Conservation (phyloP, 2,329 filamentous ascomycete genomes). For the Didymella lethalis region DNA sequence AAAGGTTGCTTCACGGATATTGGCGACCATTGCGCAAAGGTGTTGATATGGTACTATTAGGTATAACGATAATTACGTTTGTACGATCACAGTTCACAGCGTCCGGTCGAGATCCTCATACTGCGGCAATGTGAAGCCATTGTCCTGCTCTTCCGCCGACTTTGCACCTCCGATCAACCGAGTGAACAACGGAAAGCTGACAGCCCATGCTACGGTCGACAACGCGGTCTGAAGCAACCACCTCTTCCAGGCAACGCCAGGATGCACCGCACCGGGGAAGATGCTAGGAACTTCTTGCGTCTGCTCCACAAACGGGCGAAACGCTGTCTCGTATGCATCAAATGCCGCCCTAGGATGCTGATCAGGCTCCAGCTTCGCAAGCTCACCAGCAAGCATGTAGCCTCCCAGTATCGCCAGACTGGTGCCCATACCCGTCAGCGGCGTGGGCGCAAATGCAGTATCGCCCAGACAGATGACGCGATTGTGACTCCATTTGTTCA, state of each 20-base stretch:
- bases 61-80: neutral
- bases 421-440: slow-evolving; percentile 55
- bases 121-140: slow-evolving; percentile 28
- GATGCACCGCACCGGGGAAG: slow-evolving; percentile 34
- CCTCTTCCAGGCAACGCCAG: slow-evolving; percentile 29
- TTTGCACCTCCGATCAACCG: slow-evolving; percentile 10
- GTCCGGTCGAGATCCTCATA: slow-evolving; percentile 18
- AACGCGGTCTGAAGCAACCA: slow-evolving; percentile 30
- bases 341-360: slow-evolving; percentile 29
- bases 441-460: slow-evolving; percentile 60
- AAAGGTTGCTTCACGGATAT: neutral
- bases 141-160: slow-evolving; percentile 21
- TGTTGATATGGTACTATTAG: neutral
- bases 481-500: slow-evolving; percentile 55
- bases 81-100: neutral
- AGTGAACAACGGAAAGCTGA: slow-evolving; percentile 21
- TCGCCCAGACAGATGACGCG: slow-evolving; percentile 64
- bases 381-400: slow-evolving; percentile 51
- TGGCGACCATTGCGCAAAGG: neutral
- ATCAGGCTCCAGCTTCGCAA: slow-evolving; percentile 25
- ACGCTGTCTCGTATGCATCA: slow-evolving; percentile 33
- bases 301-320: slow-evolving; percentile 39
- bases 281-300: slow-evolving; percentile 38
- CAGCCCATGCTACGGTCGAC: slow-evolving; percentile 17
- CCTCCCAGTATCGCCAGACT: slow-evolving; percentile 50